phyloP scores from a whole-genome alignment of 768 basidiomycete genomes.

The Suillus spraguei region DNA sequence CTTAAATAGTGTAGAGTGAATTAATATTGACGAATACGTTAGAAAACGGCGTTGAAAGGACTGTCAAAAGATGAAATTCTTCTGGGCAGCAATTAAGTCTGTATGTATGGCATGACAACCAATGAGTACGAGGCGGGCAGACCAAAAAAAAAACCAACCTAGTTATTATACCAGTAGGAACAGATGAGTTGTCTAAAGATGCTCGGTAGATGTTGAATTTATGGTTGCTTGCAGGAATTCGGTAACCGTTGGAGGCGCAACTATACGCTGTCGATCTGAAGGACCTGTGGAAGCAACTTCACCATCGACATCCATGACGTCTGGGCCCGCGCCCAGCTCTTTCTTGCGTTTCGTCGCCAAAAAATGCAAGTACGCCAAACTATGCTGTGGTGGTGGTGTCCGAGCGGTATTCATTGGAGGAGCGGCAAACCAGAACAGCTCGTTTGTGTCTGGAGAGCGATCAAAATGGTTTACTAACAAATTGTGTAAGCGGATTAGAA shows the following conservation, averaged over 20 bases:
- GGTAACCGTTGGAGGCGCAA: constrained; percentile 43
- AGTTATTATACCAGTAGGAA: background rate
- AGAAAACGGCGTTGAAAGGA: background rate
- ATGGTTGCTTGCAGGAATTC: constrained; percentile 36
- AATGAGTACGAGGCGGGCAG: background rate
- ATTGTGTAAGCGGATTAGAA: constrained; percentile 8
- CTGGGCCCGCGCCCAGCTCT: constrained; percentile 10
- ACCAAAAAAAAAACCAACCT: background rate
- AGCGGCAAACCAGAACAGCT: constrained; percentile 89
- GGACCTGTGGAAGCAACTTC: constrained; percentile 5
- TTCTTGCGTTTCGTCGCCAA: constrained; percentile 54
- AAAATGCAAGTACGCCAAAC: constrained; percentile 70
- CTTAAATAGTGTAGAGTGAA: background rate
- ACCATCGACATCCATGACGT: constrained; percentile 25
- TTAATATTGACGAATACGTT: background rate
- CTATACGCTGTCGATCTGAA: constrained; percentile 13
- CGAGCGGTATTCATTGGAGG: constrained; percentile 72
- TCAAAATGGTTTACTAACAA: constrained; percentile 75
- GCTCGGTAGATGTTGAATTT: constrained; percentile 10
- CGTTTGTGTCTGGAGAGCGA: constrained; percentile 78
- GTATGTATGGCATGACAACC: no score
- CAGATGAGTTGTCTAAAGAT: background rate
- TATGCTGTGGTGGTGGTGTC: constrained; percentile 52
- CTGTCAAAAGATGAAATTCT: background rate
- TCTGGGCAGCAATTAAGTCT: background rate